A percentile compares a stretch with the other conserved stretches of the same genome.
Evolutionary conservation across 1,139 yeast species (phyloP).

Genomic region (Saccharomycopsis hybrid): DNA sequence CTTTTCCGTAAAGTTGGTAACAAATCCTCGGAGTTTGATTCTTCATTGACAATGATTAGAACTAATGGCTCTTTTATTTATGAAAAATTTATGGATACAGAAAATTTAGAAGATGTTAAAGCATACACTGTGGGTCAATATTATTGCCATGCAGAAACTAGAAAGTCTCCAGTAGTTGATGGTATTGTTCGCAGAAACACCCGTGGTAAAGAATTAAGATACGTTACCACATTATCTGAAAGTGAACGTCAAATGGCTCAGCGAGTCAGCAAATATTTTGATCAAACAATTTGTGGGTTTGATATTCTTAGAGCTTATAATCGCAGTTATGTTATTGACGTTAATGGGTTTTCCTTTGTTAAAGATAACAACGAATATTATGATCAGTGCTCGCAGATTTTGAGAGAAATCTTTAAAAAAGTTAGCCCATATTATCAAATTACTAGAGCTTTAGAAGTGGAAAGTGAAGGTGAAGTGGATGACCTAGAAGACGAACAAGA

Average conservation of each 20-base stretch:
- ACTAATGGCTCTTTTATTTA: conserved; percentile 89
- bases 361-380: conserved; percentile 87
- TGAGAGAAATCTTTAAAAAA: conserved; percentile 56
- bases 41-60: conserved; percentile 65
- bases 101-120: conserved; percentile 96
- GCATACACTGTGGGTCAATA: conserved; percentile 93
- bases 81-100: conserved; percentile 96
- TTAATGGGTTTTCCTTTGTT: conserved; percentile 96
- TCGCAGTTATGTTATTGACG: conserved; percentile 89
- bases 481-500: conserved; percentile 1
- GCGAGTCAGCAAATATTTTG: conserved; percentile 66
- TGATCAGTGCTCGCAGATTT: conserved; percentile 72
- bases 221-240: conserved; percentile 69
- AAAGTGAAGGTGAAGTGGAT: conserved; percentile 1
- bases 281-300: conserved; percentile 97
- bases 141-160: conserved; percentile 95
- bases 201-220: conserved; percentile 94
- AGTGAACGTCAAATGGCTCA: conserved; percentile 78
- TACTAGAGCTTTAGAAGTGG: conserved; percentile 17
- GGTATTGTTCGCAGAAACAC: conserved; percentile 97
- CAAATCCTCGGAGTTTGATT: conserved; percentile 94
- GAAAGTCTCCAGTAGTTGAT: conserved; percentile 98
- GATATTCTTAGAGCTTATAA: conserved; percentile 89
- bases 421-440: conserved; percentile 18
- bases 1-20: conserved; percentile 94